Base-by-base conservation (phyloP, 148 eudicot genomes). In the Dysphania ambrosioides region DNA sequence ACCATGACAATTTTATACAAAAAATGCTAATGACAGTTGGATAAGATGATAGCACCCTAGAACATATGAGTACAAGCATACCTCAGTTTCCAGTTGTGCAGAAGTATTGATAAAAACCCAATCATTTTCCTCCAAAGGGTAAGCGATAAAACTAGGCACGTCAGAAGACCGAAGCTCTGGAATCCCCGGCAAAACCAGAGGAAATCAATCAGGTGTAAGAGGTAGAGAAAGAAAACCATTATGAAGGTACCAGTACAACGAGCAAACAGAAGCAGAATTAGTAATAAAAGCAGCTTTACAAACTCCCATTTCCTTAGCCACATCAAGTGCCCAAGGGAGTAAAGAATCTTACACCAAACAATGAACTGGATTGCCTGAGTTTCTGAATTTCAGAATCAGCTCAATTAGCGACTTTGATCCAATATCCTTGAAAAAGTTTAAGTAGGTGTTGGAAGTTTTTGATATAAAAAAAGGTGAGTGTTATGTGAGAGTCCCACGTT, bases 251-350 rank as follows among this genome's bases (percentile, higher is more conserved):
- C 82, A 74, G 34, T 27, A 88, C 1, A 88, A 60, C 18, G 82
- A 75, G 35, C 78, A 79, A 18, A 87, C 83, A 5, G 85, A 53
- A 26, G 85, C 84, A 23, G 86, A 74, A 61, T 87, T 80, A 24
- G 89, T 85, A 76, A 87, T 80, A 35, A 89, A 85, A 0, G 87
- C 53, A 2, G 83, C 93, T 15, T 81, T 84, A 24, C 29, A 34
- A 0, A 85, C 41, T 15, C 85, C 84, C 24, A 74, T 66, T 15
- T 60, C 30, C 66, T 61, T 80, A 12, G 90, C 90, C 44, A 89
- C 93, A 32, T 87, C 87, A 26, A 85, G 79, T 26, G 82, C 93
- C 88, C 93, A 89, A 2, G 90, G 82, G 11, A 87, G 67, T 36
- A 87, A 72, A 0, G 88, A 64, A 34, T 85, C 89, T 61, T 87